phyloP scores from a whole-genome alignment of 2,329 filamentous ascomycete species.

The Colletotrichum horii region DNA sequence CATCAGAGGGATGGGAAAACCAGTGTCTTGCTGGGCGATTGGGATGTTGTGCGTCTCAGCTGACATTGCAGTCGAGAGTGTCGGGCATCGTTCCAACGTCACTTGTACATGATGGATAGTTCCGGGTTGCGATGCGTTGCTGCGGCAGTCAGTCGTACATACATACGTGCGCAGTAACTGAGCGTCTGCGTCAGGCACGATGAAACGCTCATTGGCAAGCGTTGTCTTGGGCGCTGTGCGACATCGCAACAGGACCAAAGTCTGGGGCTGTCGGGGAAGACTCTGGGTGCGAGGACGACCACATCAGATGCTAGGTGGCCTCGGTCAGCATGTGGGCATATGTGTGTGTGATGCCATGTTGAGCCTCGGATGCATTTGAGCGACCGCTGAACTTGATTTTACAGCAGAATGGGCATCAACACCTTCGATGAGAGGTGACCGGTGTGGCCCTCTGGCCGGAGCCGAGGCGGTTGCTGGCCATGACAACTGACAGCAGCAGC shows the following conservation, averaged over 20 bases:
- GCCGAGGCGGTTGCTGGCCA: background rate
- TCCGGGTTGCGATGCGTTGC: background rate
- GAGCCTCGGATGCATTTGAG: background rate
- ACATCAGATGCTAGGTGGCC: background rate
- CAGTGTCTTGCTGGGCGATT: background rate
- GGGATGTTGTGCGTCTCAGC: background rate
- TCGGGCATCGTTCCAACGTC: background rate
- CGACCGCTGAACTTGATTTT: background rate
- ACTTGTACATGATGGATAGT: background rate
- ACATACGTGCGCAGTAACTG: background rate
- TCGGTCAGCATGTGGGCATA: background rate
- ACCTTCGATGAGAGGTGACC: background rate
- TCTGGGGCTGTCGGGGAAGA: background rate
- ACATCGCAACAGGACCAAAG: background rate
- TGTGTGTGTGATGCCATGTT: background rate
- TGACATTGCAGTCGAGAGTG: background rate
- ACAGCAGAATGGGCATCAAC: background rate
- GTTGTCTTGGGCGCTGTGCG: background rate
- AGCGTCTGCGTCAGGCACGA: background rate
- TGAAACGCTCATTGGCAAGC: conserved; percentile 4
- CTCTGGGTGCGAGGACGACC: background rate
- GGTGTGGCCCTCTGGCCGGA: background rate
- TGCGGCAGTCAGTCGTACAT: background rate
- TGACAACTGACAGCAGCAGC: background rate
- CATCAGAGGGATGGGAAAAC: background rate